These are phyloP conservation scores for Lumnitzera racemosa DNA, from an alignment of 345 rosid genomes.

Conservation along the genomic window DNA sequence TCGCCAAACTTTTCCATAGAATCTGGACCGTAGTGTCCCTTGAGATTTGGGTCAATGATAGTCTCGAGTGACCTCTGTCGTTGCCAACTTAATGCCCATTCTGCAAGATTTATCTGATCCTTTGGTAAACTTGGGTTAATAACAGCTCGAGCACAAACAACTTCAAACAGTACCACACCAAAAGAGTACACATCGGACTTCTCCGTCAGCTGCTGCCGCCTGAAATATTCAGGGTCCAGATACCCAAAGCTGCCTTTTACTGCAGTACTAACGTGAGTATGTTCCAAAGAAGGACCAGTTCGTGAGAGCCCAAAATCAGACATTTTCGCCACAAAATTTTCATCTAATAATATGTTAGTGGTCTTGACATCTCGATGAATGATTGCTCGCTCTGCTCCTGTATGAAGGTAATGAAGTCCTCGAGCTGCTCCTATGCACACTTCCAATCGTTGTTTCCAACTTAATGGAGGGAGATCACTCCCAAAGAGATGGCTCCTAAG, in stretches of 20 bases:
- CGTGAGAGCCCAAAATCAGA: conserved; percentile 84
- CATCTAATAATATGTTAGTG: conserved; percentile 73
- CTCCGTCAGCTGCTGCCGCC: conserved; percentile 79
- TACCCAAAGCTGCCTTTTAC: conserved; percentile 95
- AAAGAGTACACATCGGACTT: conserved; percentile 91
- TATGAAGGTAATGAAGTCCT: conserved; percentile 93
- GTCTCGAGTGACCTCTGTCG: conserved; percentile 53
- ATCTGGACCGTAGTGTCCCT: conserved; percentile 42
- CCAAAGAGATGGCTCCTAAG: conserved; percentile 84
- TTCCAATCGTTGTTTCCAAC: conserved; percentile 81
- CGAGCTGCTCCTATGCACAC: conserved; percentile 77
- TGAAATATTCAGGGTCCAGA: conserved; percentile 83
- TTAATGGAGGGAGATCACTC: conserved; percentile 51
- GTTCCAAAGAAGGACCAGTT: conserved; percentile 84
- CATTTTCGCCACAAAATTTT: conserved; percentile 78
- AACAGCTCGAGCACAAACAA: conserved; percentile 79
- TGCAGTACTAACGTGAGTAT: conserved; percentile 89
- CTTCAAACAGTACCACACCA: conserved; percentile 81
- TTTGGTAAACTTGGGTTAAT: conserved; percentile 81
- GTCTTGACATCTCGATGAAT: conserved; percentile 92
- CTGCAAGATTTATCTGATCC: conserved; percentile 93
- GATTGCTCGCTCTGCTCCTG: conserved; percentile 80
- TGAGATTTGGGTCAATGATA: conserved; percentile 52
- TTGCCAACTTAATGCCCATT: conserved; percentile 90
- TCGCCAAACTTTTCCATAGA: conserved; percentile 78